Evolutionary conservation across 2,329 filamentous ascomycete genomes (phyloP).

Genomic region (Cryphonectria carpinicola): DNA sequence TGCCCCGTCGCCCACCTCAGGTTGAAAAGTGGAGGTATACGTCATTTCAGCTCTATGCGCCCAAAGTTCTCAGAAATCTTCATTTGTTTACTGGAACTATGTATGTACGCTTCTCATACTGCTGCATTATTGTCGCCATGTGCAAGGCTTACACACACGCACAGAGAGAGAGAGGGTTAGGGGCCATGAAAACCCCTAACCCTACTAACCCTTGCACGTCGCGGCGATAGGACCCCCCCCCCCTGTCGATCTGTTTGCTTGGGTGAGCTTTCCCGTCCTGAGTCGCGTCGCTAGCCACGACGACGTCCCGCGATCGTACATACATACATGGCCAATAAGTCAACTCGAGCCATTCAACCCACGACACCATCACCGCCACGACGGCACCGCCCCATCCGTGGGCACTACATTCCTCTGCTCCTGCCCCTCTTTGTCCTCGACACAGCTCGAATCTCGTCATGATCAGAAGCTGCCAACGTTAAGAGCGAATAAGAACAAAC

Average conservation of each 20-base stretch:
- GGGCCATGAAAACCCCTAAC: neutral
- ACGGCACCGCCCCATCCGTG: constrained; percentile 10
- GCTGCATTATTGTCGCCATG: no score
- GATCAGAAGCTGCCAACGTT: no score
- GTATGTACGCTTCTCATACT: neutral
- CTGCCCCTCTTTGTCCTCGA: neutral
- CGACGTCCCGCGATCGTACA: constrained; percentile 9
- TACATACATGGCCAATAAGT: neutral
- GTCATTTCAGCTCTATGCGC: neutral
- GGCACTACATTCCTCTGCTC: constrained; percentile 13
- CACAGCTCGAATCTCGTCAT: neutral
- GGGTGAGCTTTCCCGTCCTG: constrained; percentile 16
- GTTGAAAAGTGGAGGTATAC: neutral
- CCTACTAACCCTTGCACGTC: constrained; percentile 5
- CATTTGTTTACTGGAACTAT: neutral
- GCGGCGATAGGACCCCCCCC: constrained; percentile 20
- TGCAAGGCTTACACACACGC: no score
- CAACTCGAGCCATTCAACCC: neutral
- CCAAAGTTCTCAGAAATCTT: neutral
- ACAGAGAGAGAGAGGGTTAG: neutral
- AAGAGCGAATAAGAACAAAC: neutral
- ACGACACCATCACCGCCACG: neutral
- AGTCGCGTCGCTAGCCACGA: constrained; percentile 23
- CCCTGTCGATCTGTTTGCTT: constrained; percentile 23
- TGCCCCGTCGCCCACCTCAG: neutral